phyloP scores from a whole-genome alignment of 2,329 filamentous ascomycete genomes.

The Pseudopyrenochaeta lycopersici region DNA sequence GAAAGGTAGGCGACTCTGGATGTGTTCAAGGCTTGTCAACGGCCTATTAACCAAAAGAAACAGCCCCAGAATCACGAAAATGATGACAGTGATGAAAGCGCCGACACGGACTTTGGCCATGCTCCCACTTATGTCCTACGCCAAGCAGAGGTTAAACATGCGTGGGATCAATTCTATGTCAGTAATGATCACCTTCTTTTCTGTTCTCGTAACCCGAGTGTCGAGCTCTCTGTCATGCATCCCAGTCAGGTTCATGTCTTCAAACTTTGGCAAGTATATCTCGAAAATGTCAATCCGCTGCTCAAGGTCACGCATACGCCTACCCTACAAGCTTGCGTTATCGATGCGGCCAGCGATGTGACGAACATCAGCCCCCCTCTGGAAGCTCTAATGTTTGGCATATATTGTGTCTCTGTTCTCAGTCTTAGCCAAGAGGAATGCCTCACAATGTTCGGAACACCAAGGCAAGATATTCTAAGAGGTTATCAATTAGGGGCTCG shows the following conservation, averaged over 20 bases:
- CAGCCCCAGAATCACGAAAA: constrained; percentile 7
- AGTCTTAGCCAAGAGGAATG: constrained; percentile 68
- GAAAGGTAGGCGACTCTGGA: constrained; percentile 7
- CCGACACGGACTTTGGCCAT: constrained; percentile 1
- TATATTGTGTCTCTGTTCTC: constrained; percentile 45
- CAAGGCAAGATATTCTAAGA: constrained; percentile 62
- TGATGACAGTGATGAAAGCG: constrained; percentile 2
- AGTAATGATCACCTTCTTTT: constrained; percentile 63
- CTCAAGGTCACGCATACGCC: constrained; percentile 41
- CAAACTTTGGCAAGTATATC: constrained; percentile 77
- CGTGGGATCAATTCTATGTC: constrained; percentile 54
- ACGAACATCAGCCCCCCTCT: constrained; percentile 62
- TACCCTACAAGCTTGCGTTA: constrained; percentile 62
- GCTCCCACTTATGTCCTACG: constrained; percentile 18
- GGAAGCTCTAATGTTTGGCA: constrained; percentile 60
- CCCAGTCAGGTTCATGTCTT: constrained; percentile 72
- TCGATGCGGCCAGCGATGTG: constrained; percentile 66
- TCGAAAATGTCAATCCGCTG: constrained; percentile 56
- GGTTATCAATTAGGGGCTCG: constrained; percentile 69
- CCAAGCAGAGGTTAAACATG: constrained; percentile 48
- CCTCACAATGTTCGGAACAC: constrained; percentile 58
- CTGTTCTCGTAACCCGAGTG: constrained; percentile 59
- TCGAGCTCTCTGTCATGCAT: constrained; percentile 70
- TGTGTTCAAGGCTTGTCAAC: not conserved
- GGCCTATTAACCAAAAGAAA: not conserved